Conservation (phyloP, 2,329 filamentous ascomycete genomes). For the Neopestalotiopsis clavispora region DNA sequence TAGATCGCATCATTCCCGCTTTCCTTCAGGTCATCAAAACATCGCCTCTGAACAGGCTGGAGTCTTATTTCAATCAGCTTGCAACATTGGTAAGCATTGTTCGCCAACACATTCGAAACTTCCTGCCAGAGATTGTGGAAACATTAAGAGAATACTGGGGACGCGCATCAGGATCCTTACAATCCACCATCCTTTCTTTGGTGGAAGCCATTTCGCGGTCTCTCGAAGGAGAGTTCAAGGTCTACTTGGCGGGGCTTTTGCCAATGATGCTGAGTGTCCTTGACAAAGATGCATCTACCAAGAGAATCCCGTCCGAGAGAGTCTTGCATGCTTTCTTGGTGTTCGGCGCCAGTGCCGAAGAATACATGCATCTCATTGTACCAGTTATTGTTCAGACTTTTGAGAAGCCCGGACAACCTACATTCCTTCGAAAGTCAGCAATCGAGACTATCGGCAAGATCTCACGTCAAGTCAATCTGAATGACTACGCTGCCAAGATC, state of each 20-base stretch:
- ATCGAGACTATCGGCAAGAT: slow-evolving; percentile 96
- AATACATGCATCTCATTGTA: slow-evolving; percentile 99
- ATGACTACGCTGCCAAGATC: slow-evolving; percentile 95
- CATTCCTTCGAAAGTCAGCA: slow-evolving; percentile 80
- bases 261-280: slow-evolving; percentile 94
- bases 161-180: slow-evolving; percentile 72
- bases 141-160: slow-evolving; percentile 93
- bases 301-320: slow-evolving; percentile 82
- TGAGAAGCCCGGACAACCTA: slow-evolving; percentile 83
- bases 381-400: slow-evolving; percentile 94
- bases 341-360: slow-evolving; percentile 93
- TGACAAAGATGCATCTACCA: slow-evolving; percentile 79
- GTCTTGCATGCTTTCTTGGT: slow-evolving; percentile 95
- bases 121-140: slow-evolving; percentile 83
- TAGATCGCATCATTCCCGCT: slow-evolving; percentile 91
- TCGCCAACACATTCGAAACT: slow-evolving; percentile 92
- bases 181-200: slow-evolving; percentile 88
- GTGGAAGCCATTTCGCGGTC: slow-evolving; percentile 94
- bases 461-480: slow-evolving; percentile 94
- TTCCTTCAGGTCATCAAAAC: slow-evolving; percentile 89
- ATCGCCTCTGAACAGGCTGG: slow-evolving; percentile 77
- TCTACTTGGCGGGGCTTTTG: slow-evolving; percentile 86
- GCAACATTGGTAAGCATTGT: slow-evolving; percentile 94
- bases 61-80: slow-evolving; percentile 97
- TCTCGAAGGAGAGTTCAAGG: slow-evolving; percentile 96